Conservation (phyloP, 768 basidiomycete species). For the Lenzites betulinus region DNA sequence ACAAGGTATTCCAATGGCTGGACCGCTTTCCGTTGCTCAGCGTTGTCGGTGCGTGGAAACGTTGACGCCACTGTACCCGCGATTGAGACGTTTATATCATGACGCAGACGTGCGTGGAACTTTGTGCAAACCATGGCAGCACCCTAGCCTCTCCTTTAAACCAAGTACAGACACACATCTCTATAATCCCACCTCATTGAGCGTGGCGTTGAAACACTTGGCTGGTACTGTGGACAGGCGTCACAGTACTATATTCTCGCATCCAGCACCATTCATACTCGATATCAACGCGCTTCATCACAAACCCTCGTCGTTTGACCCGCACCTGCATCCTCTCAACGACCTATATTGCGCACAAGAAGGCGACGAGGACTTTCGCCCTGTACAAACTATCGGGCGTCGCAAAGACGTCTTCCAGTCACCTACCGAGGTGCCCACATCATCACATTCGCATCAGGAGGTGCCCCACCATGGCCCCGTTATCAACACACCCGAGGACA, state of each 20-base stretch:
- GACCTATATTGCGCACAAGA: background rate
- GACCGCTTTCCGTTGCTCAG: slow-evolving; percentile 57
- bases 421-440: background rate
- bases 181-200: slow-evolving; percentile 22
- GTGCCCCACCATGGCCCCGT: too few species aligned
- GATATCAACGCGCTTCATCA: slow-evolving; percentile 34
- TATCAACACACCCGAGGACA: too few species aligned
- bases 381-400: background rate
- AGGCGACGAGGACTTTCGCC: background rate
- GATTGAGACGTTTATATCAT: background rate
- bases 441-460: too few species aligned
- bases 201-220: slow-evolving; percentile 11
- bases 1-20: slow-evolving; percentile 45
- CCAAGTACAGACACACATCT: slow-evolving; percentile 14
- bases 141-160: slow-evolving; percentile 11
- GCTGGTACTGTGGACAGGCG: background rate
- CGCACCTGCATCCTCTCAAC: background rate
- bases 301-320: background rate
- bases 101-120: slow-evolving; percentile 36
- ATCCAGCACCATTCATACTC: slow-evolving; percentile 36
- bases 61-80: too few species aligned
- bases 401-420: slow-evolving; percentile 17
- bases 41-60: slow-evolving; percentile 52
- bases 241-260: slow-evolving; percentile 34
- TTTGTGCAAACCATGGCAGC: slow-evolving; percentile 10